Evolutionary conservation across 345 rosid species (phyloP), one percentile per base, ranked within the genome.

Genomic region (Gossypium thurberi): DNA sequence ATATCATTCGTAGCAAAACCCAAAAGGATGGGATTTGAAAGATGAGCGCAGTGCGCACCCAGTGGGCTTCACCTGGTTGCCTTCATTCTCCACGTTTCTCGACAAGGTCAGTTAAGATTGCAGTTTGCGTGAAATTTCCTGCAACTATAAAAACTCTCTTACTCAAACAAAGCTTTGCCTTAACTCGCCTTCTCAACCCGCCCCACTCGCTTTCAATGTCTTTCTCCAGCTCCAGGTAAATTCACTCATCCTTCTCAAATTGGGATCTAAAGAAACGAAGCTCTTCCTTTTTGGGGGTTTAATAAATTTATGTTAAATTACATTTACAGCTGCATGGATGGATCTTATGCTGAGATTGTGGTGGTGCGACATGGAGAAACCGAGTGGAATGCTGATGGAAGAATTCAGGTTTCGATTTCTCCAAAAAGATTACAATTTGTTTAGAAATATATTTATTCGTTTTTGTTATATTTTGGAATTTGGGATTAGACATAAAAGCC

Each of bases 321-420:
- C 62, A 58, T 2, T 42, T 51, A 6, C 78, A 85, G 89, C 66
- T 81, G 77, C 18, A 74, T 61, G 1, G 74, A 75, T 57, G 82
- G 44, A 0, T 64, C 66, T 60, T 87, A 67, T 74, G 64, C 92
- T 59, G 95, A 91, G 86, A 85, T 93, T 59, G 65, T 93, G 69
- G 89, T 91, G 50, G 85, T 93, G 12, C 95, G 93, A 70, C 97
- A 93, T 50, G 91, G 97, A 3, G 95, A 93, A 82, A 93, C 93
- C 43, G 87, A 78, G 73, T 93, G 95, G 98, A 93, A 93, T 70
- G 86, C 82, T 1, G 84, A 86, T 52, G 86, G 91, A 80, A 89
- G 83, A 75, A 76, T 91, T 74, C 97, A 89, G 91, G 98, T 89
- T 15, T 21, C 11, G 14, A 21, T 44, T 18, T 56, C 28, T 8